Conservation (phyloP, 2,329 filamentous ascomycete genomes). For the Alternaria angustiovoidea region DNA sequence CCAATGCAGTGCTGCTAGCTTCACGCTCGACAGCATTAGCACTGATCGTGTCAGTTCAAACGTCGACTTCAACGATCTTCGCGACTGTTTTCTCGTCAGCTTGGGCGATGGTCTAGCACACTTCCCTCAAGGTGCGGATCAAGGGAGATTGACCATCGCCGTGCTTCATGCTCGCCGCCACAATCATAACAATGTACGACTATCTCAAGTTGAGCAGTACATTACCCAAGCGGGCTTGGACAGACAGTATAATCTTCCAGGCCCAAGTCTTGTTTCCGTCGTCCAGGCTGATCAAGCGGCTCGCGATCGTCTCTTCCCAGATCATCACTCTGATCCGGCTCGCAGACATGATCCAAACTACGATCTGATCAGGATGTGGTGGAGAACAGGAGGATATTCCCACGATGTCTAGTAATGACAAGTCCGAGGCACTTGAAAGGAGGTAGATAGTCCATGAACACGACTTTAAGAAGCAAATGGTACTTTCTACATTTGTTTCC, state of each 20-base stretch:
- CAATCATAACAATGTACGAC: not conserved
- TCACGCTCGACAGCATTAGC: not conserved
- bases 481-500: not conserved
- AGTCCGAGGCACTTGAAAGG: not conserved
- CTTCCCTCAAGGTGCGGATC: not conserved
- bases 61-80: not conserved
- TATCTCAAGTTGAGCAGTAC: conserved; percentile 2
- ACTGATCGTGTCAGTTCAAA: not conserved
- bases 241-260: not conserved
- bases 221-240: not conserved
- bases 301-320: not conserved
- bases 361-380: not conserved
- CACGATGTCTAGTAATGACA: not conserved
- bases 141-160: not conserved
- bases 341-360: not conserved
- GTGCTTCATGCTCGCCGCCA: not conserved
- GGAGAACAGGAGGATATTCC: not conserved
- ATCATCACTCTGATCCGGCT: not conserved
- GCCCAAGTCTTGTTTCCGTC: not conserved
- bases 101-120: not conserved
- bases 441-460: not conserved
- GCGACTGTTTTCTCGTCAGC: conserved; percentile 1
- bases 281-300: not conserved
- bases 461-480: not conserved
- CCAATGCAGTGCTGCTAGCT: not conserved